Base-by-base conservation (phyloP, 2,329 filamentous ascomycete genomes). In the Colletotrichum navitas region DNA sequence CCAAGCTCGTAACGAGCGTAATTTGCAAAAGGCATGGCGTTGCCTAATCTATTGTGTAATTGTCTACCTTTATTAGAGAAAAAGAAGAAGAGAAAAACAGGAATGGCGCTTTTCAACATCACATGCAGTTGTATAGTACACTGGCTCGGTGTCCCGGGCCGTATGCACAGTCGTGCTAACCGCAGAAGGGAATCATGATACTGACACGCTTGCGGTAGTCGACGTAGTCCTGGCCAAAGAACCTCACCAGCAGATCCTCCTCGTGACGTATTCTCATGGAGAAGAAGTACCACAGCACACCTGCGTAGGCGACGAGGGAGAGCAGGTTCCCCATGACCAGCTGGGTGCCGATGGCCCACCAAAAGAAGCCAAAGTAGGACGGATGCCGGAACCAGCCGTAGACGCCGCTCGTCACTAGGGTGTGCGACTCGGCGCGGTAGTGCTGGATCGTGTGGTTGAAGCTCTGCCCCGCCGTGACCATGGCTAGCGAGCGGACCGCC, bases 341-440 rank as follows among this genome's bases (percentile, higher is more conserved):
- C 85, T 99, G 96, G 16, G 95, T 97, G 6, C 96, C 96, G n/a
- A 98, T 78, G 0, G 93, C 94, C 95, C 95, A 99, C 91, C 94
- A 98, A 82, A 97, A 99, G 84, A 98, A 99, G 4, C 95, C 96
- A 84, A 98, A 98, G 82, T 99, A 99, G 71, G 92, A 93, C 16
- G 96, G 96, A 81, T 99, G 96, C 32, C 96, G 86, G 63, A 97
- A 84, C 55, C 88, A 80, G 10, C 85, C 84, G 80, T 98, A 99
- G 43, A 98, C 84, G 0, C 96, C 96, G 36, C 85, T 85, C 0
- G 92, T 97, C 3, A 99, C 93, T n/a, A 99, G 87, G 58, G 86
- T 85, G 80, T 99, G 96, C 1, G 89, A 90, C 10, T 81, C 80
- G 5, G 90, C 87, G 77, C 90, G 92, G 73, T 85, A 89, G 74